Base-by-base conservation (phyloP, 2,329 filamentous ascomycete species). In the Drechmeria coniospora region DNA sequence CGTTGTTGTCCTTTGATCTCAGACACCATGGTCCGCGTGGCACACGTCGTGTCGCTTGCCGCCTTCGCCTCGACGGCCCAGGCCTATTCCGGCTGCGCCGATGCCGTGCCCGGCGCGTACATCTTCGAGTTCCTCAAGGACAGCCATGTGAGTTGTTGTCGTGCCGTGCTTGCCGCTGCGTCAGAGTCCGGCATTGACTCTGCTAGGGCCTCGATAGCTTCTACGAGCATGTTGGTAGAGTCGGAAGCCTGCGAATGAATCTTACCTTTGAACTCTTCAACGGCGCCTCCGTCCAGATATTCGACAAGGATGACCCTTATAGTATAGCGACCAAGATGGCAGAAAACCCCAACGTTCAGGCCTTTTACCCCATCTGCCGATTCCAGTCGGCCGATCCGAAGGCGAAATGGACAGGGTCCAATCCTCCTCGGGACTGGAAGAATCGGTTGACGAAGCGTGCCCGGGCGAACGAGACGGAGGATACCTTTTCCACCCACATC, bases 231-330 rank as follows among this genome's bases (percentile, higher is more conserved):
- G 15, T 36, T 17, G 24, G 27, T 10, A 20, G 44, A 9, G 49
- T 59, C 23, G 59, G 57, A 21, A 42, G 46, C 21, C 54, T 55
- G 25, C 59, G 60, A 28, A 57, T 61, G 54, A 55, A 59, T 28
- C 53, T 66, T 30, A 48, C 61, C 35, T 63, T 56, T 39, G 51
- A 56, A 35, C 49, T 69, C 10, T 69, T 69, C 54, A 63, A 60
- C 38, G 65, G 64, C 28, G 58, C 54, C 3, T 68, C 65, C 2
- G 59, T 70, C 33, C 56, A 64, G 38, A 57, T 69, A 42, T 51
- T 60, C 30, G 53, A 68, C 30, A 26, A 53, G 24, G 45, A 54
- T 14, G 55, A 51, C 15, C 56, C 61, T 15, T 53, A 61, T 15
- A 46, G 56, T 16, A 46, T 56, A 27, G 56, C 56, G 2, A 40